Evolutionary conservation across 116 monocot species (phyloP).

Genomic region (Zostera marina): DNA sequence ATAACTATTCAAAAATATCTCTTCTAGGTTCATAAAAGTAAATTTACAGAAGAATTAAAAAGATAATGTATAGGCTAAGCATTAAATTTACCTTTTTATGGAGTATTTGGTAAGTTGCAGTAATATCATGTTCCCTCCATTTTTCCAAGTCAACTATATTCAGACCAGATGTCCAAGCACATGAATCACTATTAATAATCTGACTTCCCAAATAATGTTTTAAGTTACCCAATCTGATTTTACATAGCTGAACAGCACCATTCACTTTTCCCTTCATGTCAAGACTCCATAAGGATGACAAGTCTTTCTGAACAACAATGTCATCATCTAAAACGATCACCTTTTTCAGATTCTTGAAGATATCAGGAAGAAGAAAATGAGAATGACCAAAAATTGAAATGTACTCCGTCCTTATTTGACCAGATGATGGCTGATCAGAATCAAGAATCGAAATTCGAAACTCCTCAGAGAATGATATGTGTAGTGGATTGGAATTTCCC

Average conservation of each 20-base stretch:
- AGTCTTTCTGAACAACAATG: conserved; percentile 78
- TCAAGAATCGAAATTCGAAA: conserved; percentile 49
- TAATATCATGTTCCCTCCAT: conserved; percentile 72
- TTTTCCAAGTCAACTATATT: conserved; percentile 87
- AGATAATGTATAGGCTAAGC: too few relatives aligned
- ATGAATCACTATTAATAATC: conserved; percentile 33
- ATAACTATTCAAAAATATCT: too few relatives aligned
- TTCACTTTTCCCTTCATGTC: conserved; percentile 77
- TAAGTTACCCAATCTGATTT: conserved; percentile 52
- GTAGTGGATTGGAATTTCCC: neutral
- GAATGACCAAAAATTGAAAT: conserved; percentile 66
- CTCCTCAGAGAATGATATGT: conserved; percentile 49
- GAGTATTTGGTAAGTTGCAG: conserved; percentile 37
- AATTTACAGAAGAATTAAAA: neutral
- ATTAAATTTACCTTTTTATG: conserved; percentile 33
- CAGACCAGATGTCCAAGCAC: conserved; percentile 83
- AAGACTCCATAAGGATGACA: conserved; percentile 67
- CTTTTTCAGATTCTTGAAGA: conserved; percentile 77
- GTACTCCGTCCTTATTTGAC: conserved; percentile 57
- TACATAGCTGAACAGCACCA: conserved; percentile 71
- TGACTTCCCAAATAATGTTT: conserved; percentile 39
- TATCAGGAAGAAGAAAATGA: conserved; percentile 80
- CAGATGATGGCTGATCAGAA: conserved; percentile 18
- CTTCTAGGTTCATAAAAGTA: neutral
- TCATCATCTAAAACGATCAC: conserved; percentile 93